Evolutionary conservation across 2,329 filamentous ascomycete genomes (phyloP).

Genomic region (Peltaster fructicola): DNA sequence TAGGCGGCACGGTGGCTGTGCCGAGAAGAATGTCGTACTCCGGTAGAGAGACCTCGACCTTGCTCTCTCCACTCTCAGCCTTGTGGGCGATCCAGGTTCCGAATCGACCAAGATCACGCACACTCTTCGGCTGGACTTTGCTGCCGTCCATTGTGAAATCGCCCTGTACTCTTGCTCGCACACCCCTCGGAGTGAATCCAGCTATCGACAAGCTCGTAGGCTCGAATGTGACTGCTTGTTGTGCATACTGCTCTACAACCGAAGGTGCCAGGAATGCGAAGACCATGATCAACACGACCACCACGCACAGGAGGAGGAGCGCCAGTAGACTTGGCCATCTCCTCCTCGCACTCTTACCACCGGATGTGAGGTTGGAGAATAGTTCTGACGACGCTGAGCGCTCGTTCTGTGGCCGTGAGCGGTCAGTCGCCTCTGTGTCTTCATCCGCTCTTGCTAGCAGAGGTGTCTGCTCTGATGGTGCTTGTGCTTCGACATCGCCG

Average conservation of each 20-base stretch:
- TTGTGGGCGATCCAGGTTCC: conserved; percentile 66
- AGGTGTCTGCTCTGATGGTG: conserved; percentile 23
- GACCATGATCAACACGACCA: conserved; percentile 51
- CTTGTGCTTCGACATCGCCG: too few relatives aligned
- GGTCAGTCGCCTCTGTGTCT: conserved; percentile 7
- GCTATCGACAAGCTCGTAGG: conserved; percentile 73
- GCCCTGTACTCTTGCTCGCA: conserved; percentile 64
- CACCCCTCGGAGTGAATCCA: conserved; percentile 61
- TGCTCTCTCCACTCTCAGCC: conserved; percentile 55
- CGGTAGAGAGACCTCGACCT: conserved; percentile 62
- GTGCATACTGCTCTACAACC: conserved; percentile 68
- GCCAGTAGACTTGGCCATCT: conserved; percentile 69
- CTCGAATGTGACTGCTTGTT: conserved; percentile 64
- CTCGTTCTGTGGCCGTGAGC: conserved; percentile 8
- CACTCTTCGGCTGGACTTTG: conserved; percentile 50
- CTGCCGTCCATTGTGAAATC: conserved; percentile 66
- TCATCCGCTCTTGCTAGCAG: conserved; percentile 16
- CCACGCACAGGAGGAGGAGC: conserved; percentile 44
- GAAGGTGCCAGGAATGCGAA: conserved; percentile 68
- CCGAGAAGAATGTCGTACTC: conserved; percentile 69
- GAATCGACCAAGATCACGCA: conserved; percentile 58
- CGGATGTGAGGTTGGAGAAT: conserved; percentile 14
- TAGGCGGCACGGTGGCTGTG: conserved; percentile 54
- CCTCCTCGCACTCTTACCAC: conserved; percentile 23
- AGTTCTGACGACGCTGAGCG: conserved; percentile 18